phyloP scores from a whole-genome alignment of 2,329 filamentous ascomycete species.

The Fusarium concolor region DNA sequence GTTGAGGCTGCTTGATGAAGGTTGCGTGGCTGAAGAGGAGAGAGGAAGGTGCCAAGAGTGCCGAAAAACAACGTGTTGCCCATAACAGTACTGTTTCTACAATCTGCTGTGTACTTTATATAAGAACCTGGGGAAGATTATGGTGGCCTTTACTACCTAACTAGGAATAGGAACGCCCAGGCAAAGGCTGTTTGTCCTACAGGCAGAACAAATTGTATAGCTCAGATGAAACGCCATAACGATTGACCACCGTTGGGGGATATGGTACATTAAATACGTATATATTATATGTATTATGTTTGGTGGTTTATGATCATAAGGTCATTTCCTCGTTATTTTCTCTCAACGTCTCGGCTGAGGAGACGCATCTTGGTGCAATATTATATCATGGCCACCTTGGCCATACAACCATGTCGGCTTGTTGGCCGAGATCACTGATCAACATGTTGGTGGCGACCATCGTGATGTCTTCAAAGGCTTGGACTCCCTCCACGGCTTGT shows the following conservation, averaged over 20 bases:
- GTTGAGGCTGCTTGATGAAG: not conserved
- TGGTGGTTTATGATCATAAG: constrained; percentile 7
- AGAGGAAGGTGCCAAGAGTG: no score
- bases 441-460: not conserved
- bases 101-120: not conserved
- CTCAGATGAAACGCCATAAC: not conserved
- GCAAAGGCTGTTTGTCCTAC: no score
- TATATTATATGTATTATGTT: not conserved
- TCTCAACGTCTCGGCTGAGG: not conserved
- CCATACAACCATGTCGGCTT: not conserved
- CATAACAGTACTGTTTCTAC: no score
- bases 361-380: not conserved
- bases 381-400: not conserved
- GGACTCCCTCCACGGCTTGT: constrained; percentile 43
- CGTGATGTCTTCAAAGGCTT: constrained; percentile 24
- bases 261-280: not conserved
- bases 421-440: not conserved
- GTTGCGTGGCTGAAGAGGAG: no score
- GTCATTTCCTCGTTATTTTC: constrained; percentile 23
- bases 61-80: no score
- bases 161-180: not conserved
- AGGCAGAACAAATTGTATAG: not conserved
- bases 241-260: not conserved
- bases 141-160: no score
- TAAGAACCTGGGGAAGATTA: not conserved